Percentiles rank a stretch among this genome's conserved stretches.
phyloP scores from a whole-genome alignment of 345 rosid genomes.

The Limnanthes douglasii region DNA sequence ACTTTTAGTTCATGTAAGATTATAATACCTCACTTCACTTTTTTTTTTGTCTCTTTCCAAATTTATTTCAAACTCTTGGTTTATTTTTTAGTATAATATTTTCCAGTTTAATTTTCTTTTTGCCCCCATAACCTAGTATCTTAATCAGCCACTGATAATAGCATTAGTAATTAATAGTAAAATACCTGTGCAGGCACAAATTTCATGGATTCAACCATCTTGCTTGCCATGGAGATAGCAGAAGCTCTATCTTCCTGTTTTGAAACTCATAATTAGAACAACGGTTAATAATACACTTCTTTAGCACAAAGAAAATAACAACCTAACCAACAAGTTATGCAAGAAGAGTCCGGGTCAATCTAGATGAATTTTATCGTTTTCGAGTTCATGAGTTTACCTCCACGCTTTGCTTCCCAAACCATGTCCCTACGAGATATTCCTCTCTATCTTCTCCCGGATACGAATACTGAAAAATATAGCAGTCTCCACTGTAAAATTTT shows the following conservation, averaged over 20 bases:
- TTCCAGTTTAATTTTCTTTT: too few species aligned
- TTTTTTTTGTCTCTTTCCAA: too few species aligned
- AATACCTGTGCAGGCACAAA: constrained; percentile 70
- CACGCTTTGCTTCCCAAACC: constrained; percentile 84
- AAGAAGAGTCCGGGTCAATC: background rate
- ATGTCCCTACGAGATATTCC: constrained; percentile 79
- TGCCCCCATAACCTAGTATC: too few species aligned
- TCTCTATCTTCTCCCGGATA: constrained; percentile 92
- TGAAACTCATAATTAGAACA: constrained; percentile 2
- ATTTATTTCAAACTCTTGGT: too few species aligned
- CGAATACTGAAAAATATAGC: constrained; percentile 88
- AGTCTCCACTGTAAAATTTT: constrained; percentile 80
- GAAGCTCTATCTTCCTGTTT: constrained; percentile 75
- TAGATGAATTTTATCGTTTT: too few species aligned
- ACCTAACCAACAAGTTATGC: too few species aligned
- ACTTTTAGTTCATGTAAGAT: too few species aligned
- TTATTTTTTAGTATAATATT: too few species aligned
- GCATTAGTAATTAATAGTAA: constrained; percentile 7
- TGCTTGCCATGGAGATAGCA: constrained; percentile 60
- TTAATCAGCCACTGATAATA: constrained; percentile 2
- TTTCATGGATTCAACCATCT: constrained; percentile 87
- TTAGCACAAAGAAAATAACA: too few species aligned
- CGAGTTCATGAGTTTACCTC: constrained; percentile 43
- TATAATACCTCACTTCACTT: too few species aligned
- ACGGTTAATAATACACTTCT: background rate